Evolutionary conservation across 176 grass and related monocot genomes (phyloP).

Genomic region (Pharus latifolius): DNA sequence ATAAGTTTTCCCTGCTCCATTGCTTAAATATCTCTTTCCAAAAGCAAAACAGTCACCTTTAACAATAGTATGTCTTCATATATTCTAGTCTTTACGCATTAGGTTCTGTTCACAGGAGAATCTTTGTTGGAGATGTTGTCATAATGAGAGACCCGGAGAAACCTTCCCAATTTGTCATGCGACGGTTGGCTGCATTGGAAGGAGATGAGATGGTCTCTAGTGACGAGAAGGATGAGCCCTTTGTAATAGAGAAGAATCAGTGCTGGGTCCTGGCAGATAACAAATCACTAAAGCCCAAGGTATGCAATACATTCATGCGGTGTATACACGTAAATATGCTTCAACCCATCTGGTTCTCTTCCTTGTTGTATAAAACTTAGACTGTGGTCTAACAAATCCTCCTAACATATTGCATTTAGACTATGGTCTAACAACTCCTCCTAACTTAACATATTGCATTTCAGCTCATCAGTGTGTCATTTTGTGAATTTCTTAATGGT

Average conservation of each 20-base stretch:
- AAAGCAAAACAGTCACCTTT: too few relatives aligned
- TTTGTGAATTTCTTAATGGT: too few relatives aligned
- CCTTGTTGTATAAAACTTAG: neutral
- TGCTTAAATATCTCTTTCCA: too few relatives aligned
- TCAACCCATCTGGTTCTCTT: too few relatives aligned
- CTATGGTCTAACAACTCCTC: too few relatives aligned
- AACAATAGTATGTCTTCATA: neutral
- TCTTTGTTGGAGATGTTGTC: constrained; percentile 78
- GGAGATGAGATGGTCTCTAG: constrained; percentile 78
- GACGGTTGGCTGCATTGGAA: constrained; percentile 70
- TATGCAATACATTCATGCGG: too few relatives aligned
- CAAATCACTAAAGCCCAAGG: constrained; percentile 66
- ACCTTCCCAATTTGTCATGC: constrained; percentile 48
- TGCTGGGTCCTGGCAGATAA: constrained; percentile 87
- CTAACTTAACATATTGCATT: neutral
- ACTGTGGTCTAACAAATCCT: too few relatives aligned
- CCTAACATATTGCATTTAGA: too few relatives aligned
- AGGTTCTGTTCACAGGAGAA: constrained; percentile 44
- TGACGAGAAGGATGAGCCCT: constrained; percentile 80
- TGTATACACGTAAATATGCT: too few relatives aligned
- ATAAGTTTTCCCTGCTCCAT: neutral
- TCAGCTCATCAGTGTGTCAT: neutral
- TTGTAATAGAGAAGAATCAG: constrained; percentile 74
- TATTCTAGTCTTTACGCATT: neutral
- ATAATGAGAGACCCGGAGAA: constrained; percentile 84